Conservation (phyloP, 345 rosid species). For the Erysimum cheiranthoides region DNA sequence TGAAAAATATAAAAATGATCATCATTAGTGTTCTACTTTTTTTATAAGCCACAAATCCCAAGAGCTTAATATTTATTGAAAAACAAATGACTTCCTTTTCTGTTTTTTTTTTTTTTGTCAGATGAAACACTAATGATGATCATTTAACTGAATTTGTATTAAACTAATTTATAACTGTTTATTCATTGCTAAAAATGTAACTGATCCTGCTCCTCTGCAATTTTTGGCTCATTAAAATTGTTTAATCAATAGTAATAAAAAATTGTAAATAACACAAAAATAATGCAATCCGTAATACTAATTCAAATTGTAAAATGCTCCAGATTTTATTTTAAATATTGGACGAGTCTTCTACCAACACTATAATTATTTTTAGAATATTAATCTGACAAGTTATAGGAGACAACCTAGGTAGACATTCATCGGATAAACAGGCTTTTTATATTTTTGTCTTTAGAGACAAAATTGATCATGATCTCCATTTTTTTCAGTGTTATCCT, state of each 20-base stretch:
- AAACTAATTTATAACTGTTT: too few species aligned
- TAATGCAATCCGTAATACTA: neutral
- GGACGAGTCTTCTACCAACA: too few species aligned
- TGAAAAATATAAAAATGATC: too few species aligned
- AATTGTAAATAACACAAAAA: too few species aligned
- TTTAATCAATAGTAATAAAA: too few species aligned
- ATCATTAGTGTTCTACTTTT: slow-evolving; percentile 33
- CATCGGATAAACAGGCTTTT: slow-evolving; percentile 14
- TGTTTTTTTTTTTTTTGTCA: too few species aligned
- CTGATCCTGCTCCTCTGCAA: too few species aligned
- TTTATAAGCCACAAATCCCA: slow-evolving; percentile 38
- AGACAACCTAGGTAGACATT: slow-evolving; percentile 17
- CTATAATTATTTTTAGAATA: neutral
- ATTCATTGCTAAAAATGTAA: neutral
- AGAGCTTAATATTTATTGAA: slow-evolving; percentile 16
- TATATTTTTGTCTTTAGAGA: neutral
- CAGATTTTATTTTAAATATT: too few species aligned
- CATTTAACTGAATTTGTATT: too few species aligned
- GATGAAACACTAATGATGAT: too few species aligned
- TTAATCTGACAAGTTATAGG: slow-evolving; percentile 6
- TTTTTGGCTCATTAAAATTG: too few species aligned
- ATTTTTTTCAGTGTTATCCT: slow-evolving; percentile 3
- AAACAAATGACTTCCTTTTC: neutral
- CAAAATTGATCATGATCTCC: slow-evolving; percentile 20
- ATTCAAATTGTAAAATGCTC: neutral